Evolutionary conservation across 2,329 filamentous ascomycete genomes (phyloP).

Genomic region (Stagonosporopsis cucurbitacearum): DNA sequence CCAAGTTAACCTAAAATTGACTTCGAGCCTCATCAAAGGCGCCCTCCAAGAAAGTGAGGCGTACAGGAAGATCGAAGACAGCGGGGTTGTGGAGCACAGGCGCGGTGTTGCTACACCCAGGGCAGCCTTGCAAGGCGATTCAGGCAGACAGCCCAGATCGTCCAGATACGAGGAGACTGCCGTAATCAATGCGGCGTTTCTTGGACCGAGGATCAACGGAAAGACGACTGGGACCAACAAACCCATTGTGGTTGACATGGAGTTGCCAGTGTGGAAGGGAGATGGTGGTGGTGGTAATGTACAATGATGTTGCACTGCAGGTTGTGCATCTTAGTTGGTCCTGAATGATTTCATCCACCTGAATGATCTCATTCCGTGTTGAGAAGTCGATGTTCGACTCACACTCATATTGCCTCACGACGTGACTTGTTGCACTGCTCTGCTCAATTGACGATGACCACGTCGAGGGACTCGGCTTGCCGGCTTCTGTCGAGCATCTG

Average conservation of each 20-base stretch:
- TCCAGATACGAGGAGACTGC: constrained; percentile 66
- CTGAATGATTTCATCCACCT: constrained; percentile 36
- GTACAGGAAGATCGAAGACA: constrained; percentile 22
- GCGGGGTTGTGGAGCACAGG: constrained; percentile 29
- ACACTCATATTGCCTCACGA: constrained; percentile 9
- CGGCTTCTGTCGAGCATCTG: constrained; percentile 15
- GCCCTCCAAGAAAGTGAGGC: constrained; percentile 33
- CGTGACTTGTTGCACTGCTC: neutral
- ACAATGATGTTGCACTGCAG: constrained; percentile 27
- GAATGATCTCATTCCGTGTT: constrained; percentile 35
- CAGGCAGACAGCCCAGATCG: constrained; percentile 7
- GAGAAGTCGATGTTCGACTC: constrained; percentile 13
- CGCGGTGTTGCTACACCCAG: constrained; percentile 33
- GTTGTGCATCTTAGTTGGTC: constrained; percentile 12
- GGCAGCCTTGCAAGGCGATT: constrained; percentile 23
- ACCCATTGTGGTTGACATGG: constrained; percentile 82
- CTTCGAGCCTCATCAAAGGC: constrained; percentile 27
- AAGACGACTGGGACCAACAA: constrained; percentile 73
- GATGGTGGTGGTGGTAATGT: neutral
- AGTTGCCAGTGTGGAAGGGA: constrained; percentile 65
- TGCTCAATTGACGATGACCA: constrained; percentile 33
- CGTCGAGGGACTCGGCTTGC: constrained; percentile 22
- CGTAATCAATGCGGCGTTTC: constrained; percentile 79
- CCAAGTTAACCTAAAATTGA: constrained; percentile 29
- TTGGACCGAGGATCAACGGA: constrained; percentile 65